phyloP scores from a whole-genome alignment of 148 eudicot species.

The Pharnaceum exiguum region DNA sequence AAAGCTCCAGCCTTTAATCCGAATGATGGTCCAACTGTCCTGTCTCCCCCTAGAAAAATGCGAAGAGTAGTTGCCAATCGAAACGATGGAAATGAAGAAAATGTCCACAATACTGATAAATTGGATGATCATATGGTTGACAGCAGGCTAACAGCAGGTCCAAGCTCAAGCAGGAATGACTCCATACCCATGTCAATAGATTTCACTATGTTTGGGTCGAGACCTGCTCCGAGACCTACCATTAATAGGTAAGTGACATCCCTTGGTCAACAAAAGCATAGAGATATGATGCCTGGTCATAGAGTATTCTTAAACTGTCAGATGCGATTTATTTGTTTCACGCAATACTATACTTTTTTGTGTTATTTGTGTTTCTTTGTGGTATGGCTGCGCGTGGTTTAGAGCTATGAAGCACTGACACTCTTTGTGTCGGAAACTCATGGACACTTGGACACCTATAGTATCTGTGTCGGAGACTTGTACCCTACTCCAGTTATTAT shows the following conservation, averaged over 20 bases:
- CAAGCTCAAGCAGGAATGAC: conserved; percentile 50
- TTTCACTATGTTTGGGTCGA: conserved; percentile 69
- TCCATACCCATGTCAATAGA: conserved; percentile 76
- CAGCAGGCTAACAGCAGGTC: conserved; percentile 42
- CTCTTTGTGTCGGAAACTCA: too few relatives aligned
- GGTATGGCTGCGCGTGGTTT: too few relatives aligned
- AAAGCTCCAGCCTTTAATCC: conserved; percentile 50
- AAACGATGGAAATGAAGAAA: conserved; percentile 58
- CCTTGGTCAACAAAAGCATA: background rate
- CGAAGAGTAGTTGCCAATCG: conserved; percentile 86
- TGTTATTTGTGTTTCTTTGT: too few relatives aligned
- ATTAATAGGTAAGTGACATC: conserved; percentile 65
- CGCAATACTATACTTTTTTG: too few relatives aligned
- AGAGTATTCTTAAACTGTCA: background rate
- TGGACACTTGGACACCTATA: too few relatives aligned
- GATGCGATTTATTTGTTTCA: background rate
- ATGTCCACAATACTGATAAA: conserved; percentile 42
- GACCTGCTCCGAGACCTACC: conserved; percentile 83
- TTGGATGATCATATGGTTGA: conserved; percentile 50
- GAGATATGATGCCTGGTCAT: background rate
- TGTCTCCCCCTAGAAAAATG: conserved; percentile 88
- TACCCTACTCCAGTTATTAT: too few relatives aligned
- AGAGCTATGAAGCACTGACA: too few relatives aligned
- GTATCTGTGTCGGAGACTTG: too few relatives aligned
- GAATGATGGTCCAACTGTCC: conserved; percentile 78